Evolutionary conservation across 2,329 filamentous ascomycete species (phyloP).

Genomic region (Diaporthe velutina): DNA sequence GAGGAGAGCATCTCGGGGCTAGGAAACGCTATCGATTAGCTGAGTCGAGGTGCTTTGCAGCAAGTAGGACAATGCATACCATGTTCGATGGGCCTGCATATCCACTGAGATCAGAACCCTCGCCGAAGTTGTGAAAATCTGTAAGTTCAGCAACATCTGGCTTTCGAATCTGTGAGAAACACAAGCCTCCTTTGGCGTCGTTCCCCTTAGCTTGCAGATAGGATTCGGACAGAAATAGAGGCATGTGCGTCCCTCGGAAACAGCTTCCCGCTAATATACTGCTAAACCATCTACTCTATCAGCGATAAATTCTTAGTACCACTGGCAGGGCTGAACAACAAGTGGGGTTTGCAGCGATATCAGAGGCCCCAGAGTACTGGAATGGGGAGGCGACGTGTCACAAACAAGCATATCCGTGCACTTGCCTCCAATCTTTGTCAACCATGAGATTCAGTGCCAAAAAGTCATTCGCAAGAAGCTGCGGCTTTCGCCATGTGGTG

Average conservation of each 20-base stretch:
- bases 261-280: background rate
- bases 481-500: background rate
- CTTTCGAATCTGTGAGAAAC: too few species aligned
- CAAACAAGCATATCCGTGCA: background rate
- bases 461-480: background rate
- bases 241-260: too few species aligned
- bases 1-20: slow-evolving; percentile 1
- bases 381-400: too few species aligned
- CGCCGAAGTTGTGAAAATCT: background rate
- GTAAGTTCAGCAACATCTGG: background rate
- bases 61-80: background rate
- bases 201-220: background rate
- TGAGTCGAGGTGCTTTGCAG: background rate
- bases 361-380: too few species aligned
- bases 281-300: background rate
- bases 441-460: background rate
- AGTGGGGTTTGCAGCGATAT: too few species aligned
- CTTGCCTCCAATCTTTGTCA: background rate
- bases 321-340: background rate
- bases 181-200: background rate
- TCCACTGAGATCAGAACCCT: background rate
- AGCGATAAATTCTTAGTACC: too few species aligned
- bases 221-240: background rate
- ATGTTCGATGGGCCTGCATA: background rate
- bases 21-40: background rate